Evolutionary conservation across 345 rosid species (phyloP).

Genomic region (Cardiospermum halicacabum): DNA sequence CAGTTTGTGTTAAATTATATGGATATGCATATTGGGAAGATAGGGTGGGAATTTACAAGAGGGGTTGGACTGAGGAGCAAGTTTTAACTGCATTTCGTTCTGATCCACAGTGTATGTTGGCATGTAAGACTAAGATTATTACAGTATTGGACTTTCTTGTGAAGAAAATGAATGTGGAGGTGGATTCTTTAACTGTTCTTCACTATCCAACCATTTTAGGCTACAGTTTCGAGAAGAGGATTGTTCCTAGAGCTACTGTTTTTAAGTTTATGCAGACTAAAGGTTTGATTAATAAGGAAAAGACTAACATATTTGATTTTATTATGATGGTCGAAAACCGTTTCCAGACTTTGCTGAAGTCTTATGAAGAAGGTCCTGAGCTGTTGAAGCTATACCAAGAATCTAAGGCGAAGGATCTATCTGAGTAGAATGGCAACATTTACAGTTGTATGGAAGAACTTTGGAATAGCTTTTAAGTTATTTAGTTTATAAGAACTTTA

Average conservation of each 20-base stretch:
- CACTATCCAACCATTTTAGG: background rate
- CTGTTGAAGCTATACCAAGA: conserved; percentile 7
- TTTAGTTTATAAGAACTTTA: conserved; percentile 16
- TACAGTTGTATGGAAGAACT: background rate
- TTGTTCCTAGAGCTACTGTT: conserved; percentile 5
- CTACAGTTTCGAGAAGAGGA: conserved; percentile 8
- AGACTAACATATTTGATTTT: background rate
- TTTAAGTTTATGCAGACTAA: background rate
- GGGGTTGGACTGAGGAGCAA: conserved; percentile 25
- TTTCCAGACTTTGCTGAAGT: background rate
- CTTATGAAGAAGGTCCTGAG: conserved; percentile 2
- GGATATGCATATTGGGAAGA: conserved; percentile 15
- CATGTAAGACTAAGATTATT: conserved; percentile 14
- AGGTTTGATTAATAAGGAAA: background rate
- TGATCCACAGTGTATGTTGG: conserved; percentile 4
- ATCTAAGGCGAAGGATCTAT: background rate
- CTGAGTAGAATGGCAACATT: no score
- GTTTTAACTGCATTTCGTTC: conserved; percentile 11
- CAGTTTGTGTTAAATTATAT: background rate
- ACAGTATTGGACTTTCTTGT: conserved; percentile 19
- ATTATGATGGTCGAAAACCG: background rate
- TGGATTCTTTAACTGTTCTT: conserved; percentile 2
- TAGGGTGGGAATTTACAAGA: conserved; percentile 14
- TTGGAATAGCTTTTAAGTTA: background rate
- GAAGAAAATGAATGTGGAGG: conserved; percentile 11